phyloP scores from a whole-genome alignment of 148 eudicot species.

The Cornus suecica region DNA sequence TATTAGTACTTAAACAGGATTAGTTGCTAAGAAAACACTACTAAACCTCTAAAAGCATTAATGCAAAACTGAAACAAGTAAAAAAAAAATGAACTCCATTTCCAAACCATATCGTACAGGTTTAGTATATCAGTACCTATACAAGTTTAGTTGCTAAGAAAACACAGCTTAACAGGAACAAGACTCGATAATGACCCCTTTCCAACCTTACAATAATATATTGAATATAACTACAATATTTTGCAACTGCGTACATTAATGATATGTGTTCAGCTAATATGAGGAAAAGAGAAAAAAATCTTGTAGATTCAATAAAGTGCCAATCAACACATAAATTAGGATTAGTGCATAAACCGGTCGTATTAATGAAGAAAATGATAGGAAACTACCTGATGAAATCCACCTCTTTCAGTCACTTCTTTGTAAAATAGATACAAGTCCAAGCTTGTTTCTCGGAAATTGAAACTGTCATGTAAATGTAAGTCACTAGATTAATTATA shows the following conservation, averaged over 20 bases:
- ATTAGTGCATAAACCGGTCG: neutral
- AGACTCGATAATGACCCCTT: neutral
- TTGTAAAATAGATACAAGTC: conserved; percentile 39
- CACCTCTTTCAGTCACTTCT: conserved; percentile 45
- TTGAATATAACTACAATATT: too few relatives aligned
- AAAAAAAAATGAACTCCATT: neutral
- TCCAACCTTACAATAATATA: neutral
- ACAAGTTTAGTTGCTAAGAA: too few relatives aligned
- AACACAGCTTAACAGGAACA: too few relatives aligned
- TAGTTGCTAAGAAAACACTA: neutral
- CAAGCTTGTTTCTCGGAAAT: conserved; percentile 38
- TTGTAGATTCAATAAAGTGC: too few relatives aligned
- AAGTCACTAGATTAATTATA: neutral
- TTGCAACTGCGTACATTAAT: neutral
- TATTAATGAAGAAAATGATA: neutral
- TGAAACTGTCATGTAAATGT: conserved; percentile 30
- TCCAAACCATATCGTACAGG: neutral
- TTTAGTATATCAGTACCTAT: too few relatives aligned
- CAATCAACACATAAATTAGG: too few relatives aligned
- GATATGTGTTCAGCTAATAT: neutral
- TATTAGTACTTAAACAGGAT: neutral
- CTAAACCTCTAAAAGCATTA: neutral
- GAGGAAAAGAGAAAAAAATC: neutral
- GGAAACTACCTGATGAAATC: conserved; percentile 38
- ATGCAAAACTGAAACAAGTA: neutral